Evolutionary conservation across 495 filamentous ascomycete genomes (phyloP).

Genomic region (Penicillium malachiteum): DNA sequence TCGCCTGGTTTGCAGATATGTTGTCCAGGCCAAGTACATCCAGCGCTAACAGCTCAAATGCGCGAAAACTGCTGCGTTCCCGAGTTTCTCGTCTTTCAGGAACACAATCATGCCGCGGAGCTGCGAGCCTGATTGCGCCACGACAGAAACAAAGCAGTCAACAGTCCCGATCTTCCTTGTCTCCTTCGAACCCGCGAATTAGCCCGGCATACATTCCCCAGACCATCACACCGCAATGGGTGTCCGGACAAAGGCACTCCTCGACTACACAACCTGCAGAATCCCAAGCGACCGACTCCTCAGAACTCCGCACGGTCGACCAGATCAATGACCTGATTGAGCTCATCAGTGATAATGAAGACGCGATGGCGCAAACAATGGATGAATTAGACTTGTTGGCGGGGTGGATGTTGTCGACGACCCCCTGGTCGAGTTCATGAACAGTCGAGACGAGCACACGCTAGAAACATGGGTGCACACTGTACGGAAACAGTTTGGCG

Average conservation of each 20-base stretch:
- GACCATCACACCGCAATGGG: conserved; percentile 1
- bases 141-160: conserved; percentile 16
- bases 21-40: conserved; percentile 34
- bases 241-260: conserved; percentile 17
- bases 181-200: neutral
- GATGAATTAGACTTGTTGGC: conserved; percentile 29
- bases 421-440: conserved; percentile 23
- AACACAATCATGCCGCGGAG: conserved; percentile 32
- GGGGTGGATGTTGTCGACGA: conserved; percentile 24
- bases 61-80: conserved; percentile 26
- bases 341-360: conserved; percentile 38
- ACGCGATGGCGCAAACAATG: conserved; percentile 33
- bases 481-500: conserved; percentile 72
- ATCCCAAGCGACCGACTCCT: conserved; percentile 12
- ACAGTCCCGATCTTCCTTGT: conserved; percentile 8
- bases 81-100: conserved; percentile 19
- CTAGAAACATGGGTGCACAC: conserved; percentile 64
- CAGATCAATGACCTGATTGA: conserved; percentile 40
- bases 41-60: conserved; percentile 28
- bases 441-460: conserved; percentile 36
- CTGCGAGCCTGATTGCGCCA: conserved; percentile 18
- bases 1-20: conserved; percentile 30
- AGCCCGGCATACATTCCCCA: neutral
- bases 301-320: conserved; percentile 20
- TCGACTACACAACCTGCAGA: conserved; percentile 28